A percentile compares a stretch with the other conserved stretches of the same genome.
These are phyloP conservation scores for Tetrahymena borealis DNA, from an alignment of 73 alveolate species.

Conservation along the genomic window DNA sequence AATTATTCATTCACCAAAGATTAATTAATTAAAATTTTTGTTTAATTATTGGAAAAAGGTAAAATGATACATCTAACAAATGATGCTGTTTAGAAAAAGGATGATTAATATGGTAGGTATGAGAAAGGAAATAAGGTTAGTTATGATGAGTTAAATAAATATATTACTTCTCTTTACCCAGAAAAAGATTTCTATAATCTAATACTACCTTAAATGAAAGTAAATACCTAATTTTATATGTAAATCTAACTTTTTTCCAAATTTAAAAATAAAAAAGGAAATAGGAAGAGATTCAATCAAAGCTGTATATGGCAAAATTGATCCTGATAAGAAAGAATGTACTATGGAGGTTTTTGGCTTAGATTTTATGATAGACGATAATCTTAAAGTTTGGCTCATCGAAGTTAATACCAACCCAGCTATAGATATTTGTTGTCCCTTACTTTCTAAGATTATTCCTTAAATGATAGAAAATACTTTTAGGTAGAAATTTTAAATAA, in stretches of 20 bases:
- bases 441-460: conserved; percentile 63
- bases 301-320: conserved; percentile 65
- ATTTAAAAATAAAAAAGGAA: too few species aligned
- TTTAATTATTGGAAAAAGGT: not conserved
- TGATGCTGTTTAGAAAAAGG: conserved; percentile 91
- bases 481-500: conserved; percentile 4
- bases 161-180: conserved; percentile 68
- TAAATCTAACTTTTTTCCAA: not conserved
- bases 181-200: conserved; percentile 74
- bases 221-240: conserved; percentile 7
- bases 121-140: conserved; percentile 87
- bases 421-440: conserved; percentile 82
- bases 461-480: conserved; percentile 19
- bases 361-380: conserved; percentile 92
- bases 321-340: conserved; percentile 62
- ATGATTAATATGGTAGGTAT: conserved; percentile 87
- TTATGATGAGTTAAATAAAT: not conserved
- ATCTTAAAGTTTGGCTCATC: conserved; percentile 75
- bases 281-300: conserved; percentile 68
- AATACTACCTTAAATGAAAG: conserved; percentile 71
- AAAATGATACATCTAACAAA: conserved; percentile 87
- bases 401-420: conserved; percentile 97
- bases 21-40: too few species aligned
- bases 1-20: not conserved
- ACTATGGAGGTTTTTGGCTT: conserved; percentile 89